Percentiles rank a stretch among this genome's conserved stretches.
Conservation (phyloP, 768 basidiomycete genomes). For the Pleurotus ostreatus region DNA sequence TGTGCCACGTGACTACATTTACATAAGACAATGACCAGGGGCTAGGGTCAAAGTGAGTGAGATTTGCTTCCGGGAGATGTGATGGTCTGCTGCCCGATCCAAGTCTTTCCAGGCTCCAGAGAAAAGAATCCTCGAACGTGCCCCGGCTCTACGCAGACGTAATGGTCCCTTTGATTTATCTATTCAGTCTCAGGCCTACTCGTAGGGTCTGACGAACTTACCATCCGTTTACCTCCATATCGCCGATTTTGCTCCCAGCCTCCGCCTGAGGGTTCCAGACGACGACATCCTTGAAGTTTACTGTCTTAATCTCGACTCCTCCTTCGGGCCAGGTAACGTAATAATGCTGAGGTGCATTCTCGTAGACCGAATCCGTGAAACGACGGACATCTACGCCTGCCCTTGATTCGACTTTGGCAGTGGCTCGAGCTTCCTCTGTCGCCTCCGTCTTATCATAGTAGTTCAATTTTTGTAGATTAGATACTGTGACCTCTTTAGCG, state of each 20-base stretch:
- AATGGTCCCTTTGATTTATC: constrained; percentile 61
- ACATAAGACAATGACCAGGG: too few species aligned
- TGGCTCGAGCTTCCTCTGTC: constrained; percentile 43
- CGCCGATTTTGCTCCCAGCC: constrained; percentile 67
- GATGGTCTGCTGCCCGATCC: constrained; percentile 75
- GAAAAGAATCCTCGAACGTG: constrained; percentile 68
- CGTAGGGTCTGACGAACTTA: constrained; percentile 27
- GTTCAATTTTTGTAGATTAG: constrained; percentile 55
- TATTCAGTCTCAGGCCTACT: neutral
- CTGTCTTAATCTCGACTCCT: constrained; percentile 46
- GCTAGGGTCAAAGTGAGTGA: constrained; percentile 29
- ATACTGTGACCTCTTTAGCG: constrained; percentile 52
- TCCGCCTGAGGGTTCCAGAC: constrained; percentile 89
- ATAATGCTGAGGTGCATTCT: constrained; percentile 54
- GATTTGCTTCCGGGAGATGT: constrained; percentile 25
- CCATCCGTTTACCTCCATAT: constrained; percentile 92
- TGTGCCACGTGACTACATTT: too few species aligned
- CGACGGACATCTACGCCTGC: constrained; percentile 60
- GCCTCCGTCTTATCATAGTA: constrained; percentile 83
- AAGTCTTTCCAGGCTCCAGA: constrained; percentile 60
- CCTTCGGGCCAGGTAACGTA: constrained; percentile 58
- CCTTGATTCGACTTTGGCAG: constrained; percentile 55
- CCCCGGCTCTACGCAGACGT: constrained; percentile 91
- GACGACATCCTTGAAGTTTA: constrained; percentile 75
- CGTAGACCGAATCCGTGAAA: constrained; percentile 77